A percentile compares a stretch with the other conserved stretches of the same genome.
These are phyloP conservation scores for Lolium rigidum DNA, from an alignment of 176 grass and related monocot species.

Conservation along the genomic window DNA sequence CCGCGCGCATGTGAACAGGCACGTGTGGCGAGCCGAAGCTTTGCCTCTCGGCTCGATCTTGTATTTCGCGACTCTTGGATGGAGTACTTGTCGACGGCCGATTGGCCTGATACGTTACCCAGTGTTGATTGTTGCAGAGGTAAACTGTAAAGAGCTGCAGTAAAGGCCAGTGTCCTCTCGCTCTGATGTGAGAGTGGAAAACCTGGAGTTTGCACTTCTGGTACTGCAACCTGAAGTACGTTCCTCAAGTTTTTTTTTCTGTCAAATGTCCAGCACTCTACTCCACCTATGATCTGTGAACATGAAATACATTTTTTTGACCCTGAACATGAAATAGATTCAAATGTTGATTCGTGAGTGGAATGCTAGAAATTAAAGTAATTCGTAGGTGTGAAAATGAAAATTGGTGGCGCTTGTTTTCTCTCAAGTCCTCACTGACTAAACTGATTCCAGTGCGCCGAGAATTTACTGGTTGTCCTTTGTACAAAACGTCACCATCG, in stretches of 20 bases:
- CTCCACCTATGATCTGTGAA: not conserved
- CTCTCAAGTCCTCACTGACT: not conserved
- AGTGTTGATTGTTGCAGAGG: slow-evolving; percentile 44
- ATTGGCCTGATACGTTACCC: slow-evolving; percentile 33
- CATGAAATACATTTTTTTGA: not conserved
- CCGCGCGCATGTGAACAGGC: slow-evolving; percentile 38
- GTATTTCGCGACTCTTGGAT: not conserved
- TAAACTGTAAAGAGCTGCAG: not conserved
- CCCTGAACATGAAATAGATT: not conserved
- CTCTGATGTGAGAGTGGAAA: slow-evolving; percentile 7
- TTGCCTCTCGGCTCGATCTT: slow-evolving; percentile 38
- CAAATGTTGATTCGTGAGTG: not conserved
- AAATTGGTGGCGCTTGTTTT: not conserved
- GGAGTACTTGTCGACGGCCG: slow-evolving; percentile 40
- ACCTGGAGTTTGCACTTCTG: not conserved
- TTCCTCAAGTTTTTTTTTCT: not conserved
- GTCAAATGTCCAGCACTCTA: not conserved
- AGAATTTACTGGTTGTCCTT: not conserved
- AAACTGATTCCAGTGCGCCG: not conserved
- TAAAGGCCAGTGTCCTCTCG: slow-evolving; percentile 20
- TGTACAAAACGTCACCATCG: no score
- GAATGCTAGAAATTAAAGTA: not conserved
- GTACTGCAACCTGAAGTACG: not conserved
- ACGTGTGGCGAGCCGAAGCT: slow-evolving; percentile 38
- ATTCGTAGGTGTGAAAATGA: not conserved